phyloP scores from a whole-genome alignment of 768 basidiomycete genomes.

The Steccherinum ochraceum region DNA sequence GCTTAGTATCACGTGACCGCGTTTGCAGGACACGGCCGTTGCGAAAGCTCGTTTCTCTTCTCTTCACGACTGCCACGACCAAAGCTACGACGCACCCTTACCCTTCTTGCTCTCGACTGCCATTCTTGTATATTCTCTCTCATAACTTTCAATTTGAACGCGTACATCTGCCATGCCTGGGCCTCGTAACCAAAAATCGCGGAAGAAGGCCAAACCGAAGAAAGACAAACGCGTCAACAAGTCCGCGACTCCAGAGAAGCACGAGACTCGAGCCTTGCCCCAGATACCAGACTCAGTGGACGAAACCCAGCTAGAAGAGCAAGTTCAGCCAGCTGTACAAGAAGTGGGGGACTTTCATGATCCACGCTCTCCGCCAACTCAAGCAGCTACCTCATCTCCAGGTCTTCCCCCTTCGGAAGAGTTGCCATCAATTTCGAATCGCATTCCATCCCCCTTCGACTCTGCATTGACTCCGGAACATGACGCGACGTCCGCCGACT shows the following conservation, averaged over 20 bases:
- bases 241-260: neutral
- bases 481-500: neutral
- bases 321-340: neutral
- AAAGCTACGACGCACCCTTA: too few relatives aligned
- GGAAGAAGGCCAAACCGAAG: slow-evolving; percentile 28
- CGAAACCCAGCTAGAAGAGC: neutral
- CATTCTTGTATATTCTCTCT: too few relatives aligned
- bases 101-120: too few relatives aligned
- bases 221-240: slow-evolving; percentile 24
- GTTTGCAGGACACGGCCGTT: too few relatives aligned
- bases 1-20: too few relatives aligned
- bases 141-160: too few relatives aligned
- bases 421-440: neutral
- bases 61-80: too few relatives aligned
- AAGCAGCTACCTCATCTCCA: neutral
- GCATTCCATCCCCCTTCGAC: neutral
- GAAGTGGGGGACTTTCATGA: neutral
- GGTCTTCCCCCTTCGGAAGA: neutral
- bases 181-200: slow-evolving; percentile 48
- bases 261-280: too few relatives aligned
- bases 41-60: too few relatives aligned
- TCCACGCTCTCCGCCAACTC: neutral
- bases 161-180: slow-evolving; percentile 46
- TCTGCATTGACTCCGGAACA: neutral
- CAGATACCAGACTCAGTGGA: neutral